These are phyloP conservation scores for Picea sitchensis DNA, from an alignment of 75 land plant species.

Conservation along the genomic window DNA sequence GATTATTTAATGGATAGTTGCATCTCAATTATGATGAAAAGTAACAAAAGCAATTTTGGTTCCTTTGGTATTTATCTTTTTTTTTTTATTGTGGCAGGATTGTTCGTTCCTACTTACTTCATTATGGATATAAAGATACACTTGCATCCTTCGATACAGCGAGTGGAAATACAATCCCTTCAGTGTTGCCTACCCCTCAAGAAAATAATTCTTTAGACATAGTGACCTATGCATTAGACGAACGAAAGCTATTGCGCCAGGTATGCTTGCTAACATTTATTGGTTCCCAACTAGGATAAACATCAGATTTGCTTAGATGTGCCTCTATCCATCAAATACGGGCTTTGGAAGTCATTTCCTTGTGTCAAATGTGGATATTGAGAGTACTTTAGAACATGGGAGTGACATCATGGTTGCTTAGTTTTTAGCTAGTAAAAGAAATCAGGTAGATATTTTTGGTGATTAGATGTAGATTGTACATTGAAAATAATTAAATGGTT, in stretches of 20 bases:
- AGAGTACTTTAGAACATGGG: background rate
- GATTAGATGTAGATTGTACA: too few relatives aligned
- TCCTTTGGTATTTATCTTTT: background rate
- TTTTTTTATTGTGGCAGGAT: slow-evolving; percentile 37
- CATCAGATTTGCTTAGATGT: background rate
- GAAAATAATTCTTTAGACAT: slow-evolving; percentile 48
- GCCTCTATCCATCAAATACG: background rate
- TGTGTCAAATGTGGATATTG: background rate
- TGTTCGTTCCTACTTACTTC: slow-evolving; percentile 83
- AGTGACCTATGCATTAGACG: slow-evolving; percentile 58
- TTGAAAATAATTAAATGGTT: too few relatives aligned
- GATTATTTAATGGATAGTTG: background rate
- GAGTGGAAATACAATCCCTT: slow-evolving; percentile 58
- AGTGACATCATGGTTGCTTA: background rate
- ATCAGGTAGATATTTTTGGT: too few relatives aligned
- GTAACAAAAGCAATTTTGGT: background rate
- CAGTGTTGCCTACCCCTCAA: slow-evolving; percentile 24
- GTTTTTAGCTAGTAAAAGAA: too few relatives aligned
- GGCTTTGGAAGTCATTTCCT: background rate
- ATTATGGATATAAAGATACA: slow-evolving; percentile 96
- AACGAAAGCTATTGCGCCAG: slow-evolving; percentile 72
- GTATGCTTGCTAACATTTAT: slow-evolving; percentile 19
- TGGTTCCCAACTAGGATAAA: background rate
- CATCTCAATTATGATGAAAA: background rate
- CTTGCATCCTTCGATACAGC: slow-evolving; percentile 76